A percentile compares a stretch with the other conserved stretches of the same genome.
phyloP scores from a whole-genome alignment of 768 basidiomycete species.

The Hygrocybe coccinea region DNA sequence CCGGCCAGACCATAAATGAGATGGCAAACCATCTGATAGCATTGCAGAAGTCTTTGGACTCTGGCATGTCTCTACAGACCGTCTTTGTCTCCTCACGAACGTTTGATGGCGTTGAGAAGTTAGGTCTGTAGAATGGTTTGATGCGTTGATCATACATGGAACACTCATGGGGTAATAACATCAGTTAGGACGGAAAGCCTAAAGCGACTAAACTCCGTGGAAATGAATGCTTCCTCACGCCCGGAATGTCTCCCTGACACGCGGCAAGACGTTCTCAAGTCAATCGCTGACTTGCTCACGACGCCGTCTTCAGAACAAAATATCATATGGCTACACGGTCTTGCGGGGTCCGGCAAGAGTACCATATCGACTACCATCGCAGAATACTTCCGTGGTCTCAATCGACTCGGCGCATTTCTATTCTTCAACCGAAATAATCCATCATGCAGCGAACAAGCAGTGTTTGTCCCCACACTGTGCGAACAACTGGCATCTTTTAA shows the following conservation, averaged over 20 bases:
- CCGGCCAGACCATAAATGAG: not conserved
- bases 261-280: slow-evolving; percentile 4
- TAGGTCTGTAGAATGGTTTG: not conserved
- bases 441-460: slow-evolving; percentile 2
- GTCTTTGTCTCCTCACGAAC: slow-evolving; percentile 2
- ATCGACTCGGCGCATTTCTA: slow-evolving; percentile 16
- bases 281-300: slow-evolving; percentile 10
- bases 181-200: not conserved
- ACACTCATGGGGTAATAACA: not conserved
- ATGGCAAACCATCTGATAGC: not conserved
- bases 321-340: slow-evolving; percentile 18
- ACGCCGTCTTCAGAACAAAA: slow-evolving; percentile 8
- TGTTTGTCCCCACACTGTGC: slow-evolving; percentile 11
- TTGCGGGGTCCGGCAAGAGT: slow-evolving; percentile 19
- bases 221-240: slow-evolving; percentile 4
- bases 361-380: slow-evolving; percentile 16
- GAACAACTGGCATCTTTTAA: slow-evolving; percentile 3
- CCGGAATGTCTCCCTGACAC: slow-evolving; percentile 13
- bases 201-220: not conserved
- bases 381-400: not conserved
- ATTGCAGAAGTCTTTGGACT: not conserved
- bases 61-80: not conserved
- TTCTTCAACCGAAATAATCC: slow-evolving; percentile 14
- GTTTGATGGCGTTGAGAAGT: not conserved
- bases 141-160: not conserved